Conservation (phyloP, 2,329 filamentous ascomycete species). For the Aspergillus sp. region DNA sequence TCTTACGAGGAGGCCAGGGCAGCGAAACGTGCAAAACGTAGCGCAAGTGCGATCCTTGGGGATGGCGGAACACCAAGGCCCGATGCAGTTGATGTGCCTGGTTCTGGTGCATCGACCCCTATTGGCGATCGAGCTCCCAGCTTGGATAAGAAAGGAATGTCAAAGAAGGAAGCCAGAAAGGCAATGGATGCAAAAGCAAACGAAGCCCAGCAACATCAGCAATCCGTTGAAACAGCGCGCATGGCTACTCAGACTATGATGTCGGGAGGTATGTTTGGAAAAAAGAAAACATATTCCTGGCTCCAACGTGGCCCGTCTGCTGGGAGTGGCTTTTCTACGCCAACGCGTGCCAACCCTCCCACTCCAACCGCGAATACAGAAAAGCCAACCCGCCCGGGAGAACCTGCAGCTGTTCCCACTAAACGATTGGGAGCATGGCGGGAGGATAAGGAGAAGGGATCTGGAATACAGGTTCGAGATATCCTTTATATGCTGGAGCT, state of each 20-base stretch:
- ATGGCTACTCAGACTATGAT: constrained; percentile 68
- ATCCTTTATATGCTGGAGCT: constrained; percentile 76
- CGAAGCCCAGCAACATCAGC: constrained; percentile 75
- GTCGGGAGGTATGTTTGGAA: constrained; percentile 49
- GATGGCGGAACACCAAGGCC: constrained; percentile 50
- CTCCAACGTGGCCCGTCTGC: constrained; percentile 39
- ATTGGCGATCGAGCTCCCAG: constrained; percentile 57
- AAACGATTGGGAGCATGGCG: constrained; percentile 72
- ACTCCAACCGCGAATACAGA: constrained; percentile 32
- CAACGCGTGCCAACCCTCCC: constrained; percentile 31
- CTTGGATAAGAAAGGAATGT: constrained; percentile 64
- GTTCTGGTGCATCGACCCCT: constrained; percentile 57
- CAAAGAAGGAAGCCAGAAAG: constrained; percentile 85
- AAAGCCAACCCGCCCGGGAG: constrained; percentile 27
- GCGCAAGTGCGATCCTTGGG: constrained; percentile 54
- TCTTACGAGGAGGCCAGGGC: constrained; percentile 71
- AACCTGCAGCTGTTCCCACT: constrained; percentile 43
- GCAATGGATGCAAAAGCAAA: constrained; percentile 70
- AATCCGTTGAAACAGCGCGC: constrained; percentile 79
- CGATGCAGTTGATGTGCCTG: constrained; percentile 59
- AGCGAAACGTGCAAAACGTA: constrained; percentile 65
- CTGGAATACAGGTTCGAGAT: constrained; percentile 80
- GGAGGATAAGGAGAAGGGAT: constrained; percentile 74
- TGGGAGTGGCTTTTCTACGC: constrained; percentile 39
- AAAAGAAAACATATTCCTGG: constrained; percentile 51